These are phyloP conservation scores for Venturia carpophila DNA, from an alignment of 2,329 filamentous ascomycete genomes.

Conservation along the genomic window DNA sequence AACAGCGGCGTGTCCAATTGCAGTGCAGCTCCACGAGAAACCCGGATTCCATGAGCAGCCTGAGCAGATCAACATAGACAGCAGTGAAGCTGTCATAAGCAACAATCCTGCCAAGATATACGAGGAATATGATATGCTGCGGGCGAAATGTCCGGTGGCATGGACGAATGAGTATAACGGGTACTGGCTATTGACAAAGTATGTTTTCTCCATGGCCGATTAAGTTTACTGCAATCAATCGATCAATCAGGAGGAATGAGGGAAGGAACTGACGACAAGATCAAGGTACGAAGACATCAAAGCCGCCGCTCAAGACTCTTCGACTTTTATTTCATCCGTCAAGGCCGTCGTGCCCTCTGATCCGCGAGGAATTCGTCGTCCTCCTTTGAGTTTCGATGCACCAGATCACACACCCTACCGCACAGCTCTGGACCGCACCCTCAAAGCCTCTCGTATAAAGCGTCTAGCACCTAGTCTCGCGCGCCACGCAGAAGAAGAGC, in stretches of 20 bases:
- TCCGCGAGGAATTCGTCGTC: constrained; percentile 20
- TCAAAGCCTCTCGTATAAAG: constrained; percentile 19
- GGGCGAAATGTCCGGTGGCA: constrained; percentile 19
- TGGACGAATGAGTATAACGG: constrained; percentile 20
- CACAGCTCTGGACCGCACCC: constrained; percentile 20
- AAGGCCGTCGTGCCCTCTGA: constrained; percentile 21
- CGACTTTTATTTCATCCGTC: constrained; percentile 21
- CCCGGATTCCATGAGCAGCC: neutral
- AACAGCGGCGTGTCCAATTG: neutral
- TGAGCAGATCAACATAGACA: constrained; percentile 15
- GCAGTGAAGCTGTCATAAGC: constrained; percentile 10
- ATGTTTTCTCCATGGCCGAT: neutral
- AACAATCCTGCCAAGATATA: constrained; percentile 19
- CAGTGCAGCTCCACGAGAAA: neutral
- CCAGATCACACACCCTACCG: constrained; percentile 20
- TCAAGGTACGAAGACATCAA: constrained; percentile 20
- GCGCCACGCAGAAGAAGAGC: constrained; percentile 19
- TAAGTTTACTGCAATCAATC: neutral
- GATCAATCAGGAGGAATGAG: neutral
- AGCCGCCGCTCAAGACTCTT: constrained; percentile 18
- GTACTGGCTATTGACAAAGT: constrained; percentile 21
- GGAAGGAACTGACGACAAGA: constrained; percentile 6
- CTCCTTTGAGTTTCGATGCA: constrained; percentile 20
- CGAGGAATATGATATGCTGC: constrained; percentile 19
- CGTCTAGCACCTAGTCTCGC: constrained; percentile 18